Base-by-base conservation (phyloP, 345 rosid genomes). In the Eucalyptus cloeziana region DNA sequence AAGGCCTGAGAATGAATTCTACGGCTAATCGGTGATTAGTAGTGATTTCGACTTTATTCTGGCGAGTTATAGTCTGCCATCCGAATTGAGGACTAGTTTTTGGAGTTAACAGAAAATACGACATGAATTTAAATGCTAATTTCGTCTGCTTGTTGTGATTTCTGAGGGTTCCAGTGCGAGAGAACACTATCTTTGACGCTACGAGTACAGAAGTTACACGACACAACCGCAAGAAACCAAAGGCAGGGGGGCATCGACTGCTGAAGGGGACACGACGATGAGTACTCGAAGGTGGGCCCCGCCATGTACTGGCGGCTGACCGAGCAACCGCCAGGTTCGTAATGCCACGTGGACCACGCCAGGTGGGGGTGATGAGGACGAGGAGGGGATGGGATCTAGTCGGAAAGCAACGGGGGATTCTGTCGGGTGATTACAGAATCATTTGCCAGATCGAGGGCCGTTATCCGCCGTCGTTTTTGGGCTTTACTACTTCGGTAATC, bases 61-160 rank as follows among this genome's bases (percentile, higher is more conserved):
- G 2, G 4, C 19, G 10, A 52, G 24, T 19, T 52, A 4, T 4
- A 19, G 1, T 9, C 2, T 2, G 9, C 24, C 1, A 17, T 52
- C 24, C 24, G 1, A 52, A 52, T 52, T 52, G 58, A 52, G 19
- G 7, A 43, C 8, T 7, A 7, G 44, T 52, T 52, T 52, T 52
- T 52, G 25, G 25, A 52, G 58, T 52, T 4, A 52, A 1, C 58
- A 8, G 1, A 33, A 69, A 33, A 31, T 33, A 17, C 0, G 7
- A 33, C 24, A 3, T 17, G 7, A 69, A 31, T 69, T 31, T 15
- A 5, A 67, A 67, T 4, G 10, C 17, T 4, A 8, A 67, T 67
- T 31, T 16, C 10, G 22, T 31, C 43, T 5, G 22, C 22, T 7
- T 8, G 8, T 37, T 67, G 33, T 8, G 21, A 31, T 16, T 69